phyloP scores from a whole-genome alignment of 176 grass and related monocot species.

The Aegilops speltoides region DNA sequence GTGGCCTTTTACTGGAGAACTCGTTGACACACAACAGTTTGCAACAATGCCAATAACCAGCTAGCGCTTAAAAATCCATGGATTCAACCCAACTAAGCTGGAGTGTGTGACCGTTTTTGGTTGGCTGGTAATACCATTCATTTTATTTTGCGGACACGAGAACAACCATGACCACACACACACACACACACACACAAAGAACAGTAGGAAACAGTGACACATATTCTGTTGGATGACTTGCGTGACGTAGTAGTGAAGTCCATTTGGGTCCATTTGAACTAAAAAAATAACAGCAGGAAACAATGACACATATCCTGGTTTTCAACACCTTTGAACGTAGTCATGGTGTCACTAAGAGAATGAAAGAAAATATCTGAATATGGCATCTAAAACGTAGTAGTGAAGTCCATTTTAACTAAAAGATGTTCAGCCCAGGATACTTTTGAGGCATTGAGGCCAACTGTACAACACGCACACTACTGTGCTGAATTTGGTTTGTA shows the following conservation, averaged over 20 bases:
- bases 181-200: neutral
- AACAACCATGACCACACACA: neutral
- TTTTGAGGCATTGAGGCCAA: neutral
- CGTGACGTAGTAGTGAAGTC: no score
- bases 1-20: no score
- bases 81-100: neutral
- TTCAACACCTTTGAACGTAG: slow-evolving; percentile 15
- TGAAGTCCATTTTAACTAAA: neutral
- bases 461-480: neutral
- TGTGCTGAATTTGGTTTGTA: slow-evolving; percentile 1
- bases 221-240: neutral
- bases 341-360: neutral
- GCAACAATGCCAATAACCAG: no score
- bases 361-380: slow-evolving; percentile 16
- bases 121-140: neutral
- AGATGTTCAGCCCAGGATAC: neutral
- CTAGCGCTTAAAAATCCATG: no score
- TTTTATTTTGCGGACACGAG: slow-evolving; percentile 6
- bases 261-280: no score
- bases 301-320: neutral
- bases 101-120: neutral
- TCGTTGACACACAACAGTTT: no score
- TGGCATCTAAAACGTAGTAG: slow-evolving; percentile 1
- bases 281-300: no score
- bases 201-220: neutral